phyloP scores from a whole-genome alignment of 805 yeast species.

The Candida succiphila region DNA sequence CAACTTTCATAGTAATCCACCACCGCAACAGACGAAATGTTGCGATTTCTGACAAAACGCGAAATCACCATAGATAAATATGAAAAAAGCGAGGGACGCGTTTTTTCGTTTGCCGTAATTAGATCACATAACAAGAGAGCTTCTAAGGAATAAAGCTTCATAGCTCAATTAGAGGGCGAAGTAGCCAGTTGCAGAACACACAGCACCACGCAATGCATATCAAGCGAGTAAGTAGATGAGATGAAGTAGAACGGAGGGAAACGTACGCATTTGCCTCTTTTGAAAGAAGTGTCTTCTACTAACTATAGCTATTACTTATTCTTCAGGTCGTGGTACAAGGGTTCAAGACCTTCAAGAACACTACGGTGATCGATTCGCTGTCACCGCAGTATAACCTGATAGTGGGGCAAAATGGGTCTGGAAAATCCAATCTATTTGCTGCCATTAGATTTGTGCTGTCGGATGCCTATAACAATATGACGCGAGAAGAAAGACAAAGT shows the following conservation, averaged over 20 bases:
- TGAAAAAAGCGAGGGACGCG: too few relatives aligned
- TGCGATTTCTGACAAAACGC: too few relatives aligned
- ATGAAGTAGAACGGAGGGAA: background rate
- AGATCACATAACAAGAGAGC: too few relatives aligned
- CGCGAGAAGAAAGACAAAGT: conserved; percentile 78
- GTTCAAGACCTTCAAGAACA: conserved; percentile 83
- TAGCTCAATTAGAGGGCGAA: too few relatives aligned
- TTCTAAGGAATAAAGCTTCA: too few relatives aligned
- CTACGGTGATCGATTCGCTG: conserved; percentile 65
- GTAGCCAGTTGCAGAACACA: background rate
- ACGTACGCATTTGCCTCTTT: background rate
- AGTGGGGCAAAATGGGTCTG: conserved; percentile 93
- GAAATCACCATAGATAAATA: too few relatives aligned
- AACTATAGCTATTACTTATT: too few relatives aligned
- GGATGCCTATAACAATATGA: conserved; percentile 80
- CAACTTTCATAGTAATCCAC: too few relatives aligned
- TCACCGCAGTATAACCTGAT: conserved; percentile 81
- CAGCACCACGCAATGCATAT: conserved; percentile 10
- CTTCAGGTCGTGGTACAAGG: conserved; percentile 72
- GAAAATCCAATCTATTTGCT: conserved; percentile 91
- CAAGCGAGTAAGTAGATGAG: conserved; percentile 17
- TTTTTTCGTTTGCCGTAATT: too few relatives aligned
- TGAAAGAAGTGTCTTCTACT: too few relatives aligned
- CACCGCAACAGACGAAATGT: too few relatives aligned
- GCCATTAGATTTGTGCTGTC: conserved; percentile 89